Evolutionary conservation across 805 yeast species (phyloP), one percentile per base, ranked within the genome.

Genomic region (Lachancea lanzarotensis): DNA sequence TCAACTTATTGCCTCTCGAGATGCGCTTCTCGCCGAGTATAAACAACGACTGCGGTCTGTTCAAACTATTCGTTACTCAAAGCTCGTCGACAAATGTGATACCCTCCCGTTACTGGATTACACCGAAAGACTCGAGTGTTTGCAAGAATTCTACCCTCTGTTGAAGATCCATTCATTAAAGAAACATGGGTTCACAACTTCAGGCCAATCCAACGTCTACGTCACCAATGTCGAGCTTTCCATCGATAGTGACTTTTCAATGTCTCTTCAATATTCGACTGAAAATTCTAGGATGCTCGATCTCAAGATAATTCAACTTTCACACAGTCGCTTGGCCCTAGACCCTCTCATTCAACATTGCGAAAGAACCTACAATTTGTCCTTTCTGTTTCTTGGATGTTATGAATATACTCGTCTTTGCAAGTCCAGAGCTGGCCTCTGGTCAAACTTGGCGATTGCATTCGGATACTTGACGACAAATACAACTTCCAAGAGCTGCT

Each of bases 31-130:
- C 17, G n/a, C 29, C 12, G 31, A 36, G 9, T 18, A 18, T 17
- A 26, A 36, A 16, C 12, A 32, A 17, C 35, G 35, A 11, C 35
- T 32, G 10, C 33, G 82, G 80, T 20, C 78, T 79, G 40, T 75
- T 82, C 26, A 73, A 22, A 22, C 4, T 8, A 22, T 22, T 22
- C 60, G 26, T 40, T 27, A 33, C 17, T 19, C 47, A 1, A 64
- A 59, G 40, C 45, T 58, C 20, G 40, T 40, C 7, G 13, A 46
- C 19, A 60, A 59, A 39, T 53, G 49, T 42, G 65, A 60, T 39
- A 55, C 62, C 1, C 32, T 60, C 42, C 65, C 66, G 2, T 22
- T 62, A 18, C 43, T 59, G 25, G 57, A 59, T 37, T 52, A 54
- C 51, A 46, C 52, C 16, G 16, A 49, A 33, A 38, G 66, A 27